Conservation (phyloP, 2,329 filamentous ascomycete species). For the Nemania serpens region DNA sequence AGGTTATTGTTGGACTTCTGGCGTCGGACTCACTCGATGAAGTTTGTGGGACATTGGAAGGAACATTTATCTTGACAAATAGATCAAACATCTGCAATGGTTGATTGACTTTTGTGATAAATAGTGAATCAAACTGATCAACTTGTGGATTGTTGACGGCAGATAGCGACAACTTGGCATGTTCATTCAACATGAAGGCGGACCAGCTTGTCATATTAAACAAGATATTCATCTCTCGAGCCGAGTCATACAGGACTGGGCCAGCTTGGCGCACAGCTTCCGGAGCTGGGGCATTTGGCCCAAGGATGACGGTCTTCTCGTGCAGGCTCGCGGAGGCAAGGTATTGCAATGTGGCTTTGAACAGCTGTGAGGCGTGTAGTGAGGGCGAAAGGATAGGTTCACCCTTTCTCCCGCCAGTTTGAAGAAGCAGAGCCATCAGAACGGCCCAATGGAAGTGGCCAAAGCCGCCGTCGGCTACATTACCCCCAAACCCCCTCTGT, state of each 20-base stretch:
- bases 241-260: slow-evolving; percentile 79
- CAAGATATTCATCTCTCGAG: slow-evolving; percentile 76
- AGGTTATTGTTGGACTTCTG: slow-evolving; percentile 50
- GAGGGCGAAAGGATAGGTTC: slow-evolving; percentile 74
- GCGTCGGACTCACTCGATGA: slow-evolving; percentile 43
- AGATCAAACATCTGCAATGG: slow-evolving; percentile 62
- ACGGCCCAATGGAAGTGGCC: slow-evolving; percentile 90
- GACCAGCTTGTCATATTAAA: slow-evolving; percentile 93
- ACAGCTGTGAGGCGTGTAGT: slow-evolving; percentile 89
- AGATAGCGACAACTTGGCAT: slow-evolving; percentile 74
- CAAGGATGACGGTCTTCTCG: slow-evolving; percentile 65
- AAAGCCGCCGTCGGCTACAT: slow-evolving; percentile 78
- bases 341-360: slow-evolving; percentile 93
- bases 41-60: slow-evolving; percentile 31
- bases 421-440: slow-evolving; percentile 79
- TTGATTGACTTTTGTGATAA: slow-evolving; percentile 68
- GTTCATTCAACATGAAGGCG: slow-evolving; percentile 71
- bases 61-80: slow-evolving; percentile 43
- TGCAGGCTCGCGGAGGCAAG: slow-evolving; percentile 74
- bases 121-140: slow-evolving; percentile 84
- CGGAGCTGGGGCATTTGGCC: slow-evolving; percentile 49
- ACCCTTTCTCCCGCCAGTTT: slow-evolving; percentile 74
- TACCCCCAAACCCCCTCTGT: slow-evolving; percentile 78
- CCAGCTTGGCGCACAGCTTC: slow-evolving; percentile 50
- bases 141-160: slow-evolving; percentile 74